Conservation (phyloP, 139 green algal species). For the Tetratostichococcus sp. region DNA sequence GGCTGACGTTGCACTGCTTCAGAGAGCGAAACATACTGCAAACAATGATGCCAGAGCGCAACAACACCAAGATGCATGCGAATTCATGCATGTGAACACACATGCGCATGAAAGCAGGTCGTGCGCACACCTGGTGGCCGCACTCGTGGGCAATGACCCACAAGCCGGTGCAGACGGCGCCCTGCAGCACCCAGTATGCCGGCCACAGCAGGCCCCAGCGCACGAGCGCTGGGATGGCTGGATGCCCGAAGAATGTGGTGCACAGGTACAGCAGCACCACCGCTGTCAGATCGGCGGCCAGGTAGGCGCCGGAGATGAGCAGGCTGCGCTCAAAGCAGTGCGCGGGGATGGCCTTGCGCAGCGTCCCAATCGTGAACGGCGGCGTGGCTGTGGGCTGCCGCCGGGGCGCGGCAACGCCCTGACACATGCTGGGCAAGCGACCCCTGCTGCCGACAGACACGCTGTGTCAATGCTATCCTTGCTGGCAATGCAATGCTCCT, state of each 20-base stretch:
- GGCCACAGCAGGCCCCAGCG: conserved; percentile 57
- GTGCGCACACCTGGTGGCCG: conserved; percentile 54
- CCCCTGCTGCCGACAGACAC: too few relatives aligned
- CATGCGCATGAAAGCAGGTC: conserved; percentile 9
- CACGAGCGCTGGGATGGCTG: conserved; percentile 26
- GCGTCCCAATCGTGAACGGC: conserved; percentile 62
- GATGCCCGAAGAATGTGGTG: conserved; percentile 45
- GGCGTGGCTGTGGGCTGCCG: conserved; percentile 23
- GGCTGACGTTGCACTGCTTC: too few relatives aligned
- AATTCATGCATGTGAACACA: not conserved
- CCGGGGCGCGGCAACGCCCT: too few relatives aligned
- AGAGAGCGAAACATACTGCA: too few relatives aligned
- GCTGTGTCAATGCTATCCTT: too few relatives aligned
- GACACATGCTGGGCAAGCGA: too few relatives aligned
- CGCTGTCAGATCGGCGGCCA: conserved; percentile 53
- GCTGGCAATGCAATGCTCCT: too few relatives aligned
- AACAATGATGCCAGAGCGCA: too few relatives aligned
- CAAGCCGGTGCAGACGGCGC: conserved; percentile 62
- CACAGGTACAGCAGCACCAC: conserved; percentile 37
- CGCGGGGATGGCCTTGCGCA: conserved; percentile 72
- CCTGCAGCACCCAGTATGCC: conserved; percentile 70
- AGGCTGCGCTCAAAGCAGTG: conserved; percentile 78
- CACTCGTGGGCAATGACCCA: conserved; percentile 87
- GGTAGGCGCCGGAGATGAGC: conserved; percentile 48
- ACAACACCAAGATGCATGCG: too few relatives aligned